Evolutionary conservation across 1,284 basidiomycete genomes (phyloP).

Genomic region (Melampsora americana): DNA sequence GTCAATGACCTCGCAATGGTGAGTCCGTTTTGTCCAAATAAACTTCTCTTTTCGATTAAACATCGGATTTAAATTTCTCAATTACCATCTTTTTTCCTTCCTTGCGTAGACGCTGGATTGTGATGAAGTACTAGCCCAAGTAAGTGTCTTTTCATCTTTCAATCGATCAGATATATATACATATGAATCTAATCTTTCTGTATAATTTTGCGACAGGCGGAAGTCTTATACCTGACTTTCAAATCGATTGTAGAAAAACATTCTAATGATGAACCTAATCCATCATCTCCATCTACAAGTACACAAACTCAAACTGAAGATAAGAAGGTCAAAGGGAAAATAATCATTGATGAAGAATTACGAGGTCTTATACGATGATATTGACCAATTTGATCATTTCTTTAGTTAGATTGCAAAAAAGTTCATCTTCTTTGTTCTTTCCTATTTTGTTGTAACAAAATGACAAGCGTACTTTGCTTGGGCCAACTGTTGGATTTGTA

Average conservation of each 20-base stretch:
- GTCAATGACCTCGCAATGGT: slow-evolving; percentile 48
- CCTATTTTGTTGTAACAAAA: too few species aligned
- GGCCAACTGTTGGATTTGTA: too few species aligned
- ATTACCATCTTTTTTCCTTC: background rate
- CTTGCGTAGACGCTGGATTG: slow-evolving; percentile 35
- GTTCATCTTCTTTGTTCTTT: too few species aligned
- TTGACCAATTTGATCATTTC: too few species aligned
- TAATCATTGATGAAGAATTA: slow-evolving; percentile 27
- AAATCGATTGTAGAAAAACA: slow-evolving; percentile 33
- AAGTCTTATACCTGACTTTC: slow-evolving; percentile 35
- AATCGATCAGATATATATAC: background rate
- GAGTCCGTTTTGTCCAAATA: background rate
- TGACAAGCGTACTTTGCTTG: too few species aligned
- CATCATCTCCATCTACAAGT: background rate
- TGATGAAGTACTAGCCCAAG: slow-evolving; percentile 38
- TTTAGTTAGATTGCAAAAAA: too few species aligned
- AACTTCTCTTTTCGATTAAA: background rate
- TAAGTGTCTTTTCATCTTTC: background rate
- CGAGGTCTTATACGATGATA: slow-evolving; percentile 4
- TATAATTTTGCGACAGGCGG: slow-evolving; percentile 23
- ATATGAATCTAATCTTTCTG: background rate
- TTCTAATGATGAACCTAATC: background rate
- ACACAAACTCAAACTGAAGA: slow-evolving; percentile 11
- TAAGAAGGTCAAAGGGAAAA: slow-evolving; percentile 12
- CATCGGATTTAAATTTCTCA: background rate